Evolutionary conservation across 305 asterid species (phyloP).

Genomic region (Ilex paraguariensis): DNA sequence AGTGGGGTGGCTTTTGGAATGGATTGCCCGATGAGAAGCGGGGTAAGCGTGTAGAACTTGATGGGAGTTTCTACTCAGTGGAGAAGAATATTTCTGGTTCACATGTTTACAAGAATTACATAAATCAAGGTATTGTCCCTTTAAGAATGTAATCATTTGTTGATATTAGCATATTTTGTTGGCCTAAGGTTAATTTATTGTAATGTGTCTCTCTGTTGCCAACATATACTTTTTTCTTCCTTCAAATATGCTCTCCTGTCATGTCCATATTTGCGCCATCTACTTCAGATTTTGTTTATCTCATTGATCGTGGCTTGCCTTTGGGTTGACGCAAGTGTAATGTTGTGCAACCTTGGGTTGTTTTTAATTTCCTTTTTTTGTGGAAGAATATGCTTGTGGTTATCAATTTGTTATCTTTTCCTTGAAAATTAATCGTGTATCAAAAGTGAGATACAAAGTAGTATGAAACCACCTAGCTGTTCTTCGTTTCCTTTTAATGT

Average conservation of each 20-base stretch:
- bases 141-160: not conserved
- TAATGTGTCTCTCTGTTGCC: not conserved
- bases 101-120: conserved; percentile 27
- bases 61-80: conserved; percentile 31
- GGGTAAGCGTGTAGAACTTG: conserved; percentile 34
- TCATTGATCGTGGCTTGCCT: too few relatives aligned
- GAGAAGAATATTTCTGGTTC: conserved; percentile 33
- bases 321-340: too few relatives aligned
- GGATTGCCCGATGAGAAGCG: conserved; percentile 42
- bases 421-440: too few relatives aligned
- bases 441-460: too few relatives aligned
- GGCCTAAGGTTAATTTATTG: not conserved
- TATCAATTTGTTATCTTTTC: too few relatives aligned
- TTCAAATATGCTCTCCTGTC: not conserved
- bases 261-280: too few relatives aligned
- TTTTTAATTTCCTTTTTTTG: too few relatives aligned
- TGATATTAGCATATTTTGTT: not conserved
- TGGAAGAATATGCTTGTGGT: too few relatives aligned
- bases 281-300: too few relatives aligned
- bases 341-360: too few relatives aligned
- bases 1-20: conserved; percentile 37
- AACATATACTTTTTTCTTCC: not conserved
- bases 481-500: too few relatives aligned
- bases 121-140: conserved; percentile 41
- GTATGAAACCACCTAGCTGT: too few relatives aligned